Conservation (phyloP, 108 stramenopile species). For the Bacterosira constricta region DNA sequence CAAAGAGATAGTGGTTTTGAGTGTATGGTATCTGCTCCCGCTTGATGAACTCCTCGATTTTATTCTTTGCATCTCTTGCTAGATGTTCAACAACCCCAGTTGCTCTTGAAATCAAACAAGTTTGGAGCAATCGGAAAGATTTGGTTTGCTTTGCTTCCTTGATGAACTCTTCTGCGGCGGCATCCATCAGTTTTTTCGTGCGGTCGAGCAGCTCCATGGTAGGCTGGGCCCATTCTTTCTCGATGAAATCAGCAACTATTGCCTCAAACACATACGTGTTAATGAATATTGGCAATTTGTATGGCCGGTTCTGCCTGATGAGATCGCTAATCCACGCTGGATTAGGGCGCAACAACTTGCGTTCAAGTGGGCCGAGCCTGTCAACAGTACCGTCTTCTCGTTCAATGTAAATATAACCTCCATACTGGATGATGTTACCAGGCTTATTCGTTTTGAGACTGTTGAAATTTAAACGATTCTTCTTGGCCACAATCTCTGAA, state of each 20-base stretch:
- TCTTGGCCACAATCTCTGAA: neutral
- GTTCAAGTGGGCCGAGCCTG: constrained; percentile 45
- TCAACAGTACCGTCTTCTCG: constrained; percentile 47
- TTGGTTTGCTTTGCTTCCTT: constrained; percentile 25
- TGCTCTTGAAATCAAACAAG: constrained; percentile 26
- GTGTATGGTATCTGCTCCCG: constrained; percentile 67
- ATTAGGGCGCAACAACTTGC: constrained; percentile 48
- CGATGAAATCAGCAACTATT: constrained; percentile 65
- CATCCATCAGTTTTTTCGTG: constrained; percentile 36
- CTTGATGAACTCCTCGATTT: constrained; percentile 54
- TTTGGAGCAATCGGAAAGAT: constrained; percentile 27
- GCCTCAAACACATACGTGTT: constrained; percentile 69
- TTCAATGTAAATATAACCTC: constrained; percentile 57
- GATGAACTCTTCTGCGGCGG: constrained; percentile 30
- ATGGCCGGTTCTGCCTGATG: constrained; percentile 59
- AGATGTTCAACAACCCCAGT: constrained; percentile 31
- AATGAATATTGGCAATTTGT: constrained; percentile 70
- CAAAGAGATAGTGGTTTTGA: constrained; percentile 65
- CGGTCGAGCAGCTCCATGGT: constrained; percentile 35
- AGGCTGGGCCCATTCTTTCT: constrained; percentile 65
- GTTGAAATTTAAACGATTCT: neutral
- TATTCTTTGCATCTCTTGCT: constrained; percentile 26
- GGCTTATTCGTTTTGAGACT: neutral
- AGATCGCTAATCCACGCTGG: constrained; percentile 63
- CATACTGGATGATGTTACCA: constrained; percentile 11